Percentiles rank a stretch among this genome's conserved stretches.
phyloP scores from a whole-genome alignment of 2,329 filamentous ascomycete species.

The Clarireedia hainanense region DNA sequence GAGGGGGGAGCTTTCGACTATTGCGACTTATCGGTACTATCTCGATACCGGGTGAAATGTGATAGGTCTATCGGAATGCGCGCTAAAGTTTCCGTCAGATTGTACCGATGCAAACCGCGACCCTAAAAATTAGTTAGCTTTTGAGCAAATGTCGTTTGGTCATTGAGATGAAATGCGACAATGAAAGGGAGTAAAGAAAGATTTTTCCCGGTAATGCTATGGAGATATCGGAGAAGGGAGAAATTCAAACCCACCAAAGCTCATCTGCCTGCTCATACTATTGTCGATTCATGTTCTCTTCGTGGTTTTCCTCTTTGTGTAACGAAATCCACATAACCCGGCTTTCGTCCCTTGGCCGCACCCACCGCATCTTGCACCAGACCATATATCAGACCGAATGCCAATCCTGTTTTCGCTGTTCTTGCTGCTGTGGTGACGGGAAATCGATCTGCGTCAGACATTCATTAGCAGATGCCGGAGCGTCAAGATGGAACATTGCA shows the following conservation, averaged over 20 bases:
- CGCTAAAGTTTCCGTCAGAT: too few relatives aligned
- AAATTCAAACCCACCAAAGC: too few relatives aligned
- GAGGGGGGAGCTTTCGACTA: too few relatives aligned
- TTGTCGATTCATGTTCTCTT: constrained; percentile 10
- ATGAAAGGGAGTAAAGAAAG: background rate
- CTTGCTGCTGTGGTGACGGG: constrained; percentile 67
- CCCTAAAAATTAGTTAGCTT: too few relatives aligned
- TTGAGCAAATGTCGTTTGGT: too few relatives aligned
- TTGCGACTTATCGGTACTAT: too few relatives aligned
- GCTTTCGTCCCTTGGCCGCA: constrained; percentile 59
- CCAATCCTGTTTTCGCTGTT: constrained; percentile 72
- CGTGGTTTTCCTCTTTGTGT: constrained; percentile 35
- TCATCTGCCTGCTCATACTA: background rate
- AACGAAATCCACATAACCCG: constrained; percentile 67
- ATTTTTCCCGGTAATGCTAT: background rate
- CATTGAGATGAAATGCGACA: too few relatives aligned
- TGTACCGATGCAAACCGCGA: too few relatives aligned
- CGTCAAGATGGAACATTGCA: too few relatives aligned
- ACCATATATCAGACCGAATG: constrained; percentile 74
- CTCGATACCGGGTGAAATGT: too few relatives aligned
- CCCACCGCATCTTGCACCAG: constrained; percentile 70
- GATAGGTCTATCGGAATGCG: too few relatives aligned
- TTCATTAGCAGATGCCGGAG: background rate
- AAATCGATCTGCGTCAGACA: constrained; percentile 56
- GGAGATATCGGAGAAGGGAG: background rate